Evolutionary conservation across 345 rosid genomes (phyloP).

Genomic region (Bruguiera sexangula): DNA sequence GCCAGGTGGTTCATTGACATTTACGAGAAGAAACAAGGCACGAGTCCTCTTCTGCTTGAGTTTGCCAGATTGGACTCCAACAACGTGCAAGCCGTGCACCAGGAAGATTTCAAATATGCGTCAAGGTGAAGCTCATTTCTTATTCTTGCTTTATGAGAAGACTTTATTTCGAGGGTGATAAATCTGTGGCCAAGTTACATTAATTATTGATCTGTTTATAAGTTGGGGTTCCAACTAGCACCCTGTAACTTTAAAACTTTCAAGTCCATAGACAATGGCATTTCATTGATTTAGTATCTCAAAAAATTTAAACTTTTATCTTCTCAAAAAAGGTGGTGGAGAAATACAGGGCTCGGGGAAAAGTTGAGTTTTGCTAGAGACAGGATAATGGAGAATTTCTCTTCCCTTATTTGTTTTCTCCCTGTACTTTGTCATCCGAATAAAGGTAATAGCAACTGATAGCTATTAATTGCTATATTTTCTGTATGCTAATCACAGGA

Average conservation of each 20-base stretch:
- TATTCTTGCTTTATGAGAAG: no score
- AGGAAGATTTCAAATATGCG: slow-evolving; percentile 35
- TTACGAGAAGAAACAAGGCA: slow-evolving; percentile 18
- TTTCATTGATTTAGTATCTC: no score
- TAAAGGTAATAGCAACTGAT: neutral
- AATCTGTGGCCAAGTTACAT: no score
- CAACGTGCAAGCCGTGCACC: slow-evolving; percentile 36
- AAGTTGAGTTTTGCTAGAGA: slow-evolving; percentile 37
- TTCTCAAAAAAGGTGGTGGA: slow-evolving; percentile 40
- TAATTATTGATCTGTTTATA: neutral
- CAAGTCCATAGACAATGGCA: no score
- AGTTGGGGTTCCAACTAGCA: no score
- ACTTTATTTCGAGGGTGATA: no score
- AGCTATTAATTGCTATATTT: neutral
- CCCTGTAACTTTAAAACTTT: no score
- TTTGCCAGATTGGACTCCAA: slow-evolving; percentile 50
- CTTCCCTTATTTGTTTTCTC: no score
- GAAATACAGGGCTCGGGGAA: slow-evolving; percentile 20
- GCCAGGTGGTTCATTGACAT: slow-evolving; percentile 48
- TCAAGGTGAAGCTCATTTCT: slow-evolving; percentile 22
- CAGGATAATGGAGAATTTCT: slow-evolving; percentile 30
- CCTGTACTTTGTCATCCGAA: neutral
- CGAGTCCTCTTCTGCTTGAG: slow-evolving; percentile 31
- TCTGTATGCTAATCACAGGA: neutral
- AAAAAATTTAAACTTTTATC: no score